Evolutionary conservation across 83 land plant genomes (phyloP), one percentile per base, ranked within the genome.

Genomic region (Diphasiastrum complanatum): DNA sequence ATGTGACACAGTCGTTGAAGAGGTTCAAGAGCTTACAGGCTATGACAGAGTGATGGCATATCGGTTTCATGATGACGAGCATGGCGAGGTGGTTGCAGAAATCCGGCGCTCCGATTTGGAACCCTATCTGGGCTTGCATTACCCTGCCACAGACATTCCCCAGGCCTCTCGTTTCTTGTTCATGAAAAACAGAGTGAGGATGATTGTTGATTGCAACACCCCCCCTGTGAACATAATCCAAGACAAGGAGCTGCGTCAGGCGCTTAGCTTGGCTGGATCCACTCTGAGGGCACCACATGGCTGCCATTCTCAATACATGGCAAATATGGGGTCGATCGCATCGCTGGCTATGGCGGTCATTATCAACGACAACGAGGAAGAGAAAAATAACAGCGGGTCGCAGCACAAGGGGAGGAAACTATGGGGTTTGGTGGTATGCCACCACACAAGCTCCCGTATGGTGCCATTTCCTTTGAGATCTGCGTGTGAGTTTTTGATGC

Each of bases 11-110:
- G 81, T 89, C 51, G 91, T 89, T 32, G 84, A 89, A 65, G 98
- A 92, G 69, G 91, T 92, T 10, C 83, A 76, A 70, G 91, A 92
- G 47, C 91, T 92, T 22, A 85, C 91, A 1, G 98, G 98, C 27
- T 92, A 92, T 71, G 98, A 92, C 58, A 77, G 98, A 43, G 98
- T 85, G 33, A 92, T 92, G 98, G 78, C 86, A 19, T 92, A 92
- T 60, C 88, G 83, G 49, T 92, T 92, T 69, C 98, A 92, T 61
- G 91, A 92, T 12, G 98, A 92, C 47, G 98, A 92, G 50, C 98
- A 92, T 66, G 98, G 98, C 18, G 98, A 92, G 64, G 96, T 92
- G 24, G 50, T 85, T 5, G 79, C 98, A 12, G 98, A 92, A 77
- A 68, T 92, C 26, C 78, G 84, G 49, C 70, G 81, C 41, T 78